A percentile compares a stretch with the other conserved stretches of the same genome.
These are phyloP conservation scores for Scopulariopsis brevicaulis DNA, from an alignment of 2,329 filamentous ascomycete species.

Conservation along the genomic window DNA sequence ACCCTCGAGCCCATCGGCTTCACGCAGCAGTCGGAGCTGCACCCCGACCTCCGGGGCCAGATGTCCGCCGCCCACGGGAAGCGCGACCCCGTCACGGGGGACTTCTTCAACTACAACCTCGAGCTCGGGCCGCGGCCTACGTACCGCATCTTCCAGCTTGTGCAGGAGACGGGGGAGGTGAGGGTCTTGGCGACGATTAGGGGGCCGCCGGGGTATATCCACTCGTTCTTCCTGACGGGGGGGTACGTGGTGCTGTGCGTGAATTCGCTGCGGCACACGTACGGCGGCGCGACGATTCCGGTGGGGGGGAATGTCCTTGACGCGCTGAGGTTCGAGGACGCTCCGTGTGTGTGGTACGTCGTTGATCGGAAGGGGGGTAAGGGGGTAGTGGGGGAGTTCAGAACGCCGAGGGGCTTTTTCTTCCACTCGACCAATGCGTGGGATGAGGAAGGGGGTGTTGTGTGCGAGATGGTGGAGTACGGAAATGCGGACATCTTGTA, in stretches of 20 bases:
- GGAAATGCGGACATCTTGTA: slow-evolving; percentile 53
- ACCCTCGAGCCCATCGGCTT: slow-evolving; percentile 63
- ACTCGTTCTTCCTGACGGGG: slow-evolving; percentile 65
- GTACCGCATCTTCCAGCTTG: slow-evolving; percentile 61
- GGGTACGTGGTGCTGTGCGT: slow-evolving; percentile 64
- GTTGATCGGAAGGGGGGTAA: slow-evolving; percentile 51
- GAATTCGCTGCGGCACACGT: slow-evolving; percentile 51
- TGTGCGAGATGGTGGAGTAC: slow-evolving; percentile 56
- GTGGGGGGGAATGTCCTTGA: slow-evolving; percentile 59
- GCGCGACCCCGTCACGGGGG: slow-evolving; percentile 59
- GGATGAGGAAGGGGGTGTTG: slow-evolving; percentile 48
- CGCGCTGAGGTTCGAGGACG: slow-evolving; percentile 50
- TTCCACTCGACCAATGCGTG: slow-evolving; percentile 75
- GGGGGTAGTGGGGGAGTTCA: slow-evolving; percentile 59
- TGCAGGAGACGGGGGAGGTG: slow-evolving; percentile 50
- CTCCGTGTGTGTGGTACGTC: slow-evolving; percentile 58
- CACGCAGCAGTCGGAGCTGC: slow-evolving; percentile 47
- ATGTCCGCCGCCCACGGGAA: slow-evolving; percentile 62
- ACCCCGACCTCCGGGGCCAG: slow-evolving; percentile 57
- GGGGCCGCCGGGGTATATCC: slow-evolving; percentile 58
- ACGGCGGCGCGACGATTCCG: slow-evolving; percentile 46
- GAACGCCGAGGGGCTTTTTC: slow-evolving; percentile 59
- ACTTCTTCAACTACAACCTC: slow-evolving; percentile 77
- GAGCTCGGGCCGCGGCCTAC: slow-evolving; percentile 41
- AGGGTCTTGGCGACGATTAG: slow-evolving; percentile 59